phyloP scores from a whole-genome alignment of 352 stramenopile genomes.

The Elongisporangium undulatum region DNA sequence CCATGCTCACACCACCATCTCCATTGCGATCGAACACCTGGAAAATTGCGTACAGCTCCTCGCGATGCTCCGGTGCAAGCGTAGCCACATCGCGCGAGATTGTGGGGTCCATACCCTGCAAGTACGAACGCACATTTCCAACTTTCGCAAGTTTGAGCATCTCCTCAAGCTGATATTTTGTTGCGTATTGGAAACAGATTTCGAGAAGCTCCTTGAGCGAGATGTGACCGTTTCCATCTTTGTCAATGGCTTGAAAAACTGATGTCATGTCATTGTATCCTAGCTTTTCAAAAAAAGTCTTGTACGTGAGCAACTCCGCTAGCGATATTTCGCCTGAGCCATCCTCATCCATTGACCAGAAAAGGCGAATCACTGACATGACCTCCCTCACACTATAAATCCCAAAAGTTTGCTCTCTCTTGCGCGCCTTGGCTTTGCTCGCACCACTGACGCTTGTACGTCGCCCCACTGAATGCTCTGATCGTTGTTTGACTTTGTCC shows the following conservation, averaged over 20 bases:
- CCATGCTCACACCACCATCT: slow-evolving; percentile 55
- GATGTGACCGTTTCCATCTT: slow-evolving; percentile 50
- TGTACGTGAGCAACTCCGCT: slow-evolving; percentile 47
- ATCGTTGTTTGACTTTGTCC: background rate
- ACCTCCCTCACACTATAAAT: slow-evolving; percentile 68
- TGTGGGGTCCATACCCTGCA: slow-evolving; percentile 13
- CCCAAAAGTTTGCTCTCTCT: slow-evolving; percentile 46
- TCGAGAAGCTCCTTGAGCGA: slow-evolving; percentile 54
- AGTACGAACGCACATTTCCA: slow-evolving; percentile 43
- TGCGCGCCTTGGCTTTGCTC: slow-evolving; percentile 9
- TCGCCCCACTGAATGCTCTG: background rate
- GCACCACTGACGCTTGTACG: background rate
- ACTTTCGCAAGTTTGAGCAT: slow-evolving; percentile 74
- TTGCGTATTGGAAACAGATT: slow-evolving; percentile 68
- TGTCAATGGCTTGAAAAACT: slow-evolving; percentile 71
- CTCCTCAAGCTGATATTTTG: slow-evolving; percentile 45
- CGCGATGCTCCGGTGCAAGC: slow-evolving; percentile 27
- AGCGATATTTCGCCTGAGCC: slow-evolving; percentile 52
- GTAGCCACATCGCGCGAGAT: background rate
- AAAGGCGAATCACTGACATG: slow-evolving; percentile 72
- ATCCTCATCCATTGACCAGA: slow-evolving; percentile 71
- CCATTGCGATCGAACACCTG: slow-evolving; percentile 66
- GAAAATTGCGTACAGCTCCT: slow-evolving; percentile 59
- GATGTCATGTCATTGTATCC: slow-evolving; percentile 55
- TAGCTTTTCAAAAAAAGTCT: slow-evolving; percentile 60